A percentile compares a stretch with the other conserved stretches of the same genome.
These are phyloP conservation scores for Wakefieldia striispora DNA, from an alignment of 768 basidiomycete genomes.

Conservation along the genomic window DNA sequence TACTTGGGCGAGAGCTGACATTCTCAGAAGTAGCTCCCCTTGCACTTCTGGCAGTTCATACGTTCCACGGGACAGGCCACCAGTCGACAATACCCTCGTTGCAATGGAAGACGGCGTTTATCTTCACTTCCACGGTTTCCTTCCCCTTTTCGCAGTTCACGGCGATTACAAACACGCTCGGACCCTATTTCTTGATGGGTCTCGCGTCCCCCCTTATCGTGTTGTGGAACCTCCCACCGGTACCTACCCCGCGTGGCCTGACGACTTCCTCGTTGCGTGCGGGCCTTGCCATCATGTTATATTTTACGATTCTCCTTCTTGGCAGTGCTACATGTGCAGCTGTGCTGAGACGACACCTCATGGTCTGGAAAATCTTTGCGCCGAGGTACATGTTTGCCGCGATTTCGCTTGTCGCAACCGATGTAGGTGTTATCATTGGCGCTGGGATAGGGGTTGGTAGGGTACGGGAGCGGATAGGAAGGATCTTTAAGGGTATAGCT, in stretches of 20 bases:
- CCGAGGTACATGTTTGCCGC: conserved; percentile 88
- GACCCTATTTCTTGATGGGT: conserved; percentile 64
- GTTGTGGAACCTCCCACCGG: conserved; percentile 81
- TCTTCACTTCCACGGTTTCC: conserved; percentile 64
- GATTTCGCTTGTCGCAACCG: conserved; percentile 63
- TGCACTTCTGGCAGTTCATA: conserved; percentile 70
- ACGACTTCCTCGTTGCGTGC: conserved; percentile 47
- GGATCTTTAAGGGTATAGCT: conserved; percentile 15
- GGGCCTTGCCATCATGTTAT: conserved; percentile 63
- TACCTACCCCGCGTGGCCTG: conserved; percentile 30
- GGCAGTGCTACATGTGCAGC: conserved; percentile 74
- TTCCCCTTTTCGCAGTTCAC: conserved; percentile 77
- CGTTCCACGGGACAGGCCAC: conserved; percentile 90
- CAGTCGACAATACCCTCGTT: conserved; percentile 86
- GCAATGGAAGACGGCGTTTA: conserved; percentile 94
- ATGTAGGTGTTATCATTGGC: conserved; percentile 46
- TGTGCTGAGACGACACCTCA: conserved; percentile 77
- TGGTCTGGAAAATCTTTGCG: conserved; percentile 99
- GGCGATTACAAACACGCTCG: conserved; percentile 74
- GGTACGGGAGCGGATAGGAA: conserved; percentile 21
- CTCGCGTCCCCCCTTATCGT: conserved; percentile 70
- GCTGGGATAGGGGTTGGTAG: conserved; percentile 22
- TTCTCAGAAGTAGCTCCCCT: conserved; percentile 74
- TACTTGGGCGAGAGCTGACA: conserved; percentile 35
- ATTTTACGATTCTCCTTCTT: conserved; percentile 62